A percentile compares a stretch with the other conserved stretches of the same genome.
Evolutionary conservation across 768 basidiomycete species (phyloP).

Genomic region (Rhodotorula kratochvilovae): DNA sequence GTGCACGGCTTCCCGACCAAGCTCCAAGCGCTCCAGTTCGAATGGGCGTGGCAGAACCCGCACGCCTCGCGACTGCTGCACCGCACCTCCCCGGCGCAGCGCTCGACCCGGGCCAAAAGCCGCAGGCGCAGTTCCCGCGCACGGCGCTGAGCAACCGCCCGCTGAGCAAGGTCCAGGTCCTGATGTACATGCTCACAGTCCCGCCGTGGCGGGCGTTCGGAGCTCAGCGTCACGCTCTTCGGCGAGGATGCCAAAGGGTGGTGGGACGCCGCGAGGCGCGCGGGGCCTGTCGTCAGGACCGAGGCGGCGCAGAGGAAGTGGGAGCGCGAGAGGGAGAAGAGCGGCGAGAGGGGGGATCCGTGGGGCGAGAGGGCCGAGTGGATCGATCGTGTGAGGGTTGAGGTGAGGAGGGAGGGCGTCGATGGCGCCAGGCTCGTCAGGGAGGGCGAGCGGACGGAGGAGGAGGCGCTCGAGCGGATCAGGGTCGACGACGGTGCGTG

Average conservation of each 20-base stretch:
- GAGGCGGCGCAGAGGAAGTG: slow-evolving; percentile 24
- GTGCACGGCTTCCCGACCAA: slow-evolving; percentile 53
- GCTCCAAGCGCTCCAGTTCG: slow-evolving; percentile 51
- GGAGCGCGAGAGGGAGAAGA: slow-evolving; percentile 8
- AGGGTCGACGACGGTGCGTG: slow-evolving; percentile 29
- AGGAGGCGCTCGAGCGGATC: slow-evolving; percentile 12
- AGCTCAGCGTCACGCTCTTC: slow-evolving; percentile 48
- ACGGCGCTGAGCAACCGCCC: slow-evolving; percentile 30
- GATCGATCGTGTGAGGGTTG: slow-evolving; percentile 11
- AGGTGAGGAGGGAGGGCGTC: slow-evolving; percentile 35
- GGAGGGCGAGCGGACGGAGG: slow-evolving; percentile 34
- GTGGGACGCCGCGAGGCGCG: slow-evolving; percentile 37
- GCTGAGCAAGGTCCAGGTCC: slow-evolving; percentile 44
- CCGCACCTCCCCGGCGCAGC: neutral
- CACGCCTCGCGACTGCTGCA: slow-evolving; percentile 48
- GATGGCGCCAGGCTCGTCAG: slow-evolving; percentile 46
- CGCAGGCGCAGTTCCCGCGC: slow-evolving; percentile 30
- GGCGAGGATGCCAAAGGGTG: slow-evolving; percentile 39
- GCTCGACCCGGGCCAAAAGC: neutral
- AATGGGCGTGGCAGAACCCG: slow-evolving; percentile 54
- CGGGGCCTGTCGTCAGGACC: slow-evolving; percentile 18
- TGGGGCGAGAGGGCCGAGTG: slow-evolving; percentile 21
- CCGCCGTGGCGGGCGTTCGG: slow-evolving; percentile 47
- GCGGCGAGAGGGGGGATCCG: slow-evolving; percentile 7
- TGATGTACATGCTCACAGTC: slow-evolving; percentile 46